phyloP scores from a whole-genome alignment of 2,329 filamentous ascomycete genomes.

The Talaromyces sp. region DNA sequence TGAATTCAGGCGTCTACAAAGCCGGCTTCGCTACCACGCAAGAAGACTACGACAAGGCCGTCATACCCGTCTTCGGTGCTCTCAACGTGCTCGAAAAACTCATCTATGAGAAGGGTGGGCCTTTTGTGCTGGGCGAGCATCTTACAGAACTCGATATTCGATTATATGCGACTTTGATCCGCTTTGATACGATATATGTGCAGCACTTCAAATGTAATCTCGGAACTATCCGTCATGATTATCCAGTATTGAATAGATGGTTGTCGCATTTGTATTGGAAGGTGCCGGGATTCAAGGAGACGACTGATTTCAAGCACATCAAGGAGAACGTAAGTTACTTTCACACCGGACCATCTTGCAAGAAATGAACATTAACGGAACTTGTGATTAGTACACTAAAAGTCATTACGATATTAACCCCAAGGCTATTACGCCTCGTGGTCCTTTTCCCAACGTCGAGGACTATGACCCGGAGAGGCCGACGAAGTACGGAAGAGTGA shows the following conservation, averaged over 20 bases:
- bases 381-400: conserved; percentile 50
- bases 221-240: conserved; percentile 57
- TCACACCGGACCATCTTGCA: background rate
- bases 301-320: conserved; percentile 63
- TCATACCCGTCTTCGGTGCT: conserved; percentile 55
- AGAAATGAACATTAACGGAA: background rate
- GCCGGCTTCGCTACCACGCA: conserved; percentile 58
- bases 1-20: conserved; percentile 61
- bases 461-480: conserved; percentile 50
- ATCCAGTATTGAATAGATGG: conserved; percentile 60
- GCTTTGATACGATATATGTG: conserved; percentile 60
- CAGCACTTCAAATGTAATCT: conserved; percentile 67
- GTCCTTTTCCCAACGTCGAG: conserved; percentile 58
- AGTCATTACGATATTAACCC: conserved; percentile 59
- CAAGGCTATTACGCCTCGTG: conserved; percentile 58
- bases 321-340: conserved; percentile 55
- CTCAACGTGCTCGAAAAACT: conserved; percentile 57
- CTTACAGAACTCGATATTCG: conserved; percentile 60
- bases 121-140: conserved; percentile 53
- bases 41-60: conserved; percentile 52
- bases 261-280: conserved; percentile 58
- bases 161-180: conserved; percentile 56
- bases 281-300: conserved; percentile 52
- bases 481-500: conserved; percentile 43
- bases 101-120: conserved; percentile 46